Evolutionary conservation across 495 filamentous ascomycete genomes (phyloP), one percentile per base, ranked within the genome.

Genomic region (Penicillium maclennaniae): DNA sequence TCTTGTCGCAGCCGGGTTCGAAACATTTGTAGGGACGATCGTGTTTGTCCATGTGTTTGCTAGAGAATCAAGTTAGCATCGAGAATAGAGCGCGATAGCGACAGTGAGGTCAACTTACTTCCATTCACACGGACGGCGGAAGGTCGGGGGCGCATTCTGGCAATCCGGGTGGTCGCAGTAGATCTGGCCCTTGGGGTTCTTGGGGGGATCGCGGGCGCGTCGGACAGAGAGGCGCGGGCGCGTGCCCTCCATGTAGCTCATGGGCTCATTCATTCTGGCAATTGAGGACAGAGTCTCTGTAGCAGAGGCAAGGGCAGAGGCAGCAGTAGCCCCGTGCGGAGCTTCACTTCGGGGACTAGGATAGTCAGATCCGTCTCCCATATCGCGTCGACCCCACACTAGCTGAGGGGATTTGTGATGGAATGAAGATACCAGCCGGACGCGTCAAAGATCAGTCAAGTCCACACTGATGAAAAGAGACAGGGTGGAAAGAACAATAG

Each of bases 21-120:
- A 69, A 69, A 68, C 92, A 97, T 53, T 89, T 87, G 71, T 95
- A 96, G 0, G 92, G 92, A 16, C 92, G 79, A 49, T 92, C 89
- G 63, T 97, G 92, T 70, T 96, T 97, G 73, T 97, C 92, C 89
- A 95, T 95, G 67, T 97, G 92, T 72, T 96, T 92, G 53, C 91
- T 92, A 54, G 47, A 16, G 6, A 15, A 46, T 43, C 25, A 8
- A n/a, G 55, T 66, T 55, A 63, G 54, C 54, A 63, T 63, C 17
- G 7, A 16, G 19, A 26, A 40, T 8, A 17, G 14, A 12, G 46
- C 23, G 9, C 16, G 15, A 48, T 23, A n/a, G 20, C 19, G 51
- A 36, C n/a, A 20, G 31, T 21, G 27, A 36, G 25, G 7, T 41
- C 36, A 55, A 79, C 89, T 83, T 74, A 92, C 89, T 82, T 89